Conservation (phyloP, 1,139 yeast genomes). For the Suzukiozyma palmioleophila region DNA sequence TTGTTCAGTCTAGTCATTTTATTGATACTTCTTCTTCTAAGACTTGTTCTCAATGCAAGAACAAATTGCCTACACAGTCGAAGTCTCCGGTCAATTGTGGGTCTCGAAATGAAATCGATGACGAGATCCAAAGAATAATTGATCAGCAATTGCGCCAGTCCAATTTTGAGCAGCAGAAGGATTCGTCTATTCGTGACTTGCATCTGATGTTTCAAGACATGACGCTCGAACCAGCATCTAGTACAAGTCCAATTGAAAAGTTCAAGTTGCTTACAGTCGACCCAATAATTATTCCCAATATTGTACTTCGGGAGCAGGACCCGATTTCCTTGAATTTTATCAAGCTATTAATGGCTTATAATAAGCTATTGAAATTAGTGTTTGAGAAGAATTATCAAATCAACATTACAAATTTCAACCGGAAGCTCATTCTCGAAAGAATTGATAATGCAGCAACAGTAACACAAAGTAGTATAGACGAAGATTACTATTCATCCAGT, state of each 20-base stretch:
- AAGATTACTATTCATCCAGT: not conserved
- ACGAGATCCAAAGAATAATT: not conserved
- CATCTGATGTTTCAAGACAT: conserved; percentile 1
- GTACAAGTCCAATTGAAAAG: not conserved
- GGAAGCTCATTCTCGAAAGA: conserved; percentile 4
- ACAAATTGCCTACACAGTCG: not conserved
- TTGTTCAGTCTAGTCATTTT: not conserved
- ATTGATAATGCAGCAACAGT: not conserved
- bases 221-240: not conserved
- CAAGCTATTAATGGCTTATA: conserved; percentile 8
- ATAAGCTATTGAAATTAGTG: conserved; percentile 8
- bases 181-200: conserved; percentile 1
- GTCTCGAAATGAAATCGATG: not conserved
- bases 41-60: not conserved
- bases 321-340: conserved; percentile 7
- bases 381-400: conserved; percentile 8
- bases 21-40: not conserved
- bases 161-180: not conserved
- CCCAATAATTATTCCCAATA: conserved; percentile 3
- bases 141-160: not conserved
- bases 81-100: not conserved
- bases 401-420: conserved; percentile 8
- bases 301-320: conserved; percentile 3
- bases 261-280: not conserved
- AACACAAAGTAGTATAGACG: not conserved